A percentile compares a stretch with the other conserved stretches of the same genome.
Evolutionary conservation across 148 eudicot genomes (phyloP).

Genomic region (Polygonum aviculare): DNA sequence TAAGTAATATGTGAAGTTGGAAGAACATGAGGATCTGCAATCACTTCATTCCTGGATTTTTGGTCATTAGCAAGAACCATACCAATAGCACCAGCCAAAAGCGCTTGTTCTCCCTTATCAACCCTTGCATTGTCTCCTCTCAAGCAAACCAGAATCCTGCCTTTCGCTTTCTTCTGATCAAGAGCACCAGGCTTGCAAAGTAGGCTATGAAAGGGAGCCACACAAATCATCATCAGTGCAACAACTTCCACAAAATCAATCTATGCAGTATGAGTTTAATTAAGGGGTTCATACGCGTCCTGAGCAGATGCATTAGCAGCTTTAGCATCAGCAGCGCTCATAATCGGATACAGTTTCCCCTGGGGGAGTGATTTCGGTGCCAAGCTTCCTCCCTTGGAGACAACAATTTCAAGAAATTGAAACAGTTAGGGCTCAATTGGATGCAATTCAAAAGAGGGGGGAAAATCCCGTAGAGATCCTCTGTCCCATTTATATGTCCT

Average conservation of each 20-base stretch:
- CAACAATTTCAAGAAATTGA: neutral
- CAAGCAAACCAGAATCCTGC: constrained; percentile 69
- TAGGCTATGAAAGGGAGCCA: constrained; percentile 24
- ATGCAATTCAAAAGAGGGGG: too few species aligned
- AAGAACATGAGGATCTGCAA: constrained; percentile 49
- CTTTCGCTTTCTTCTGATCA: constrained; percentile 49
- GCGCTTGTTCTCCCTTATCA: constrained; percentile 72
- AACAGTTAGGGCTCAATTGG: neutral
- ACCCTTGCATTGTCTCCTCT: constrained; percentile 75
- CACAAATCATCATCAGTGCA: neutral
- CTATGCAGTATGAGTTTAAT: neutral
- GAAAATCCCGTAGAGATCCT: too few species aligned
- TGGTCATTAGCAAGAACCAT: constrained; percentile 66
- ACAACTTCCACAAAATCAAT: neutral
- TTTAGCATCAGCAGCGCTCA: constrained; percentile 44
- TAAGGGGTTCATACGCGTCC: constrained; percentile 53
- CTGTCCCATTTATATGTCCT: too few species aligned
- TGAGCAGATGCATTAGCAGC: constrained; percentile 40
- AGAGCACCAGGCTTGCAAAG: constrained; percentile 54
- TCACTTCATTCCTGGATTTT: constrained; percentile 36
- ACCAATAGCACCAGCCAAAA: constrained; percentile 67
- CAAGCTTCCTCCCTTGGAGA: constrained; percentile 67
- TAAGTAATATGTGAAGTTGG: constrained; percentile 54
- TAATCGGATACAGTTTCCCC: constrained; percentile 40
- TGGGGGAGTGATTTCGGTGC: constrained; percentile 39